phyloP scores from a whole-genome alignment of 1,284 basidiomycete genomes.

The Irpex sp. region DNA sequence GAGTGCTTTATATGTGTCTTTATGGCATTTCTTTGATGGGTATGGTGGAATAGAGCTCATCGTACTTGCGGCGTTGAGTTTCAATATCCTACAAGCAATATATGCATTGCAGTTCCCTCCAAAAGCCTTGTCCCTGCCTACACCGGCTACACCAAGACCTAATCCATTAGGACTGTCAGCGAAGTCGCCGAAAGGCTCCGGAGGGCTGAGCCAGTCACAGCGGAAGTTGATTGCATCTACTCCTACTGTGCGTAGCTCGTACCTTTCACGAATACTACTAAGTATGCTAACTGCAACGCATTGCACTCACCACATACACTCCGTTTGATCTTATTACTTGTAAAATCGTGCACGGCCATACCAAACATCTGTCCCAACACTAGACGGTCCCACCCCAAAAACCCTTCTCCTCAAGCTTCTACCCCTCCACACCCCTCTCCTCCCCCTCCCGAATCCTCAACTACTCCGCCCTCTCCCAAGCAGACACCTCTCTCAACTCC shows the following conservation, averaged over 20 bases:
- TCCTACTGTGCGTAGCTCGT: slow-evolving; percentile 36
- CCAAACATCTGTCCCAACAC: slow-evolving; percentile 23
- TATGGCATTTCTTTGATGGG: neutral
- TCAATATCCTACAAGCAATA: slow-evolving; percentile 49
- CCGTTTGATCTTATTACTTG: too few relatives aligned
- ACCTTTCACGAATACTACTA: neutral
- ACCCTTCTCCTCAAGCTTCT: slow-evolving; percentile 36
- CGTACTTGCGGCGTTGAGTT: slow-evolving; percentile 35
- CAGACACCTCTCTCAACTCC: slow-evolving; percentile 17
- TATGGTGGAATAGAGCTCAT: slow-evolving; percentile 44
- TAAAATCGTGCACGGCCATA: too few relatives aligned
- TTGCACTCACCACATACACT: too few relatives aligned
- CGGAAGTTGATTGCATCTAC: slow-evolving; percentile 35
- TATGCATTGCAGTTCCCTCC: slow-evolving; percentile 55
- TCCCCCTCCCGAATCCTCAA: slow-evolving; percentile 19
- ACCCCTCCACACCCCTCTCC: slow-evolving; percentile 19
- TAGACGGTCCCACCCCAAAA: slow-evolving; percentile 48
- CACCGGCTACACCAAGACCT: slow-evolving; percentile 32
- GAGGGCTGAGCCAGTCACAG: slow-evolving; percentile 12
- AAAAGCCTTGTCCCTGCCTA: slow-evolving; percentile 34
- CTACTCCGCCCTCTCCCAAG: slow-evolving; percentile 14
- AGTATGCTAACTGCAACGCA: too few relatives aligned
- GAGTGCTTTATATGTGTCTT: neutral
- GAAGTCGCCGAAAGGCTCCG: slow-evolving; percentile 29
- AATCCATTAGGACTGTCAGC: slow-evolving; percentile 28